Conservation (phyloP, 2,329 filamentous ascomycete species). For the Trichoderma sp. region DNA sequence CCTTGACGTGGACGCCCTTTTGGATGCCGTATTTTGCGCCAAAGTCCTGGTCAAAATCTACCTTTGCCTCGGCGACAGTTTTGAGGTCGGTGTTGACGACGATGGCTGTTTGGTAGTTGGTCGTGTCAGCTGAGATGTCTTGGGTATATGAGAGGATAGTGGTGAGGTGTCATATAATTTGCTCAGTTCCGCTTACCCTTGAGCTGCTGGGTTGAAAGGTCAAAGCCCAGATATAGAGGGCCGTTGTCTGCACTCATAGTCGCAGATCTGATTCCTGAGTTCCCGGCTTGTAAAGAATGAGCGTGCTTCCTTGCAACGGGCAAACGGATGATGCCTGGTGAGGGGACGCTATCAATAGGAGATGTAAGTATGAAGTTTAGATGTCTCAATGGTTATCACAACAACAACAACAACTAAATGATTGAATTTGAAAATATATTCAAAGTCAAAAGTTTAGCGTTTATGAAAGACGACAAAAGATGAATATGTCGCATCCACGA, state of each 20-base stretch:
- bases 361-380: background rate
- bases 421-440: background rate
- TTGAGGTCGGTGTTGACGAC: slow-evolving; percentile 82
- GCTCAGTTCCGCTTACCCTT: slow-evolving; percentile 67
- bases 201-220: slow-evolving; percentile 94
- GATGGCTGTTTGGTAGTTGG: slow-evolving; percentile 59
- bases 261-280: background rate
- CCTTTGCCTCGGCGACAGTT: slow-evolving; percentile 82
- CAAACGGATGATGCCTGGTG: background rate
- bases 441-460: background rate
- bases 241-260: slow-evolving; percentile 44
- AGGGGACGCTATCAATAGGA: background rate
- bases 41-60: slow-evolving; percentile 91
- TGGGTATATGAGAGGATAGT: background rate
- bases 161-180: background rate
- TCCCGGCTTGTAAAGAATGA: background rate
- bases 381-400: background rate
- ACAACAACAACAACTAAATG: background rate
- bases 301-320: background rate
- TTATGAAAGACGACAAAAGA: background rate
- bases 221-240: slow-evolving; percentile 86
- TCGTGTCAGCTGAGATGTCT: slow-evolving; percentile 4
- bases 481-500: background rate
- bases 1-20: slow-evolving; percentile 86
- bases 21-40: slow-evolving; percentile 72